A percentile compares a stretch with the other conserved stretches of the same genome.
Conservation (phyloP, 176 grass and related monocot genomes). For the Tillandsia fasciculata region DNA sequence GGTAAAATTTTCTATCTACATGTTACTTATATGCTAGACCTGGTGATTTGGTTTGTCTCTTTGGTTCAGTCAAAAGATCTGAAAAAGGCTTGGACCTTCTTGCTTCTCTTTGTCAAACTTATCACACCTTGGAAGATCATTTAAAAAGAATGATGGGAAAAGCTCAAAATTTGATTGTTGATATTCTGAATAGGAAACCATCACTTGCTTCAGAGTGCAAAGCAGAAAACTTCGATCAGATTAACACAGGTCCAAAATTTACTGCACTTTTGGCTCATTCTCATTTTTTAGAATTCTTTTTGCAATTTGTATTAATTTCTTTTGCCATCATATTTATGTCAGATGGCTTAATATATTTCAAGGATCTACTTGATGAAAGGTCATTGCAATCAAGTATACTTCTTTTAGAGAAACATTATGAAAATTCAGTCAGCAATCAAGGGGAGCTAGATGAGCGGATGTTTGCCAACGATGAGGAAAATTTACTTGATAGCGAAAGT, state of each 20-base stretch:
- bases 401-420: slow-evolving; percentile 58
- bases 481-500: slow-evolving; percentile 27
- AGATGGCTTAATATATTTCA: slow-evolving; percentile 77
- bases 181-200: slow-evolving; percentile 49
- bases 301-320: slow-evolving; percentile 16
- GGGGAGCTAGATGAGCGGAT: slow-evolving; percentile 58
- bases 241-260: slow-evolving; percentile 53
- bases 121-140: slow-evolving; percentile 77
- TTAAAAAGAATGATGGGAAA: slow-evolving; percentile 67
- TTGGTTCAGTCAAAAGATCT: slow-evolving; percentile 62
- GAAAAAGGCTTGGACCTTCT: slow-evolving; percentile 61
- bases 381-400: slow-evolving; percentile 45
- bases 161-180: slow-evolving; percentile 44
- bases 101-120: slow-evolving; percentile 71
- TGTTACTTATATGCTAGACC: not conserved
- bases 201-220: slow-evolving; percentile 50
- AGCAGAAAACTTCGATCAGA: slow-evolving; percentile 49
- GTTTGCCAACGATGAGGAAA: slow-evolving; percentile 49
- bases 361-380: slow-evolving; percentile 55
- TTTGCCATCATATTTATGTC: slow-evolving; percentile 21
- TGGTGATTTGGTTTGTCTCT: slow-evolving; percentile 22
- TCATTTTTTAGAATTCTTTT: not conserved
- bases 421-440: slow-evolving; percentile 28
- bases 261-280: not conserved
- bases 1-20: not conserved